Percentiles rank a stretch among this genome's conserved stretches.
phyloP scores from a whole-genome alignment of 2,329 filamentous ascomycete genomes.

The Periglandula ipomoeae region DNA sequence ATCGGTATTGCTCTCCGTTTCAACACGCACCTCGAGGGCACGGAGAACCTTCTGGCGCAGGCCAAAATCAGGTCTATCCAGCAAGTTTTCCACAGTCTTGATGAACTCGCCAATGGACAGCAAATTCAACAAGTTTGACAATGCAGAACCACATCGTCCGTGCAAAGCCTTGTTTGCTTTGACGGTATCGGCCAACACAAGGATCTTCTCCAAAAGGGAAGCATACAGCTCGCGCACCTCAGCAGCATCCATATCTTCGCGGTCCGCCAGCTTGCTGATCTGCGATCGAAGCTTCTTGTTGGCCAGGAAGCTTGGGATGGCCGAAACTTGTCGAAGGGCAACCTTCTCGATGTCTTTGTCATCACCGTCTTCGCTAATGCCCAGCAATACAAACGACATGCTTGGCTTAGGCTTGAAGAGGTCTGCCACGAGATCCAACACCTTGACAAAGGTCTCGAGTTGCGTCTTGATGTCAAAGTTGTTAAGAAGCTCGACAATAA shows the following conservation, averaged over 20 bases:
- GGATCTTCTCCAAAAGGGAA: conserved; percentile 54
- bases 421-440: conserved; percentile 66
- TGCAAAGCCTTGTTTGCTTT: conserved; percentile 48
- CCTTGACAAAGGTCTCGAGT: conserved; percentile 67
- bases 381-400: conserved; percentile 64
- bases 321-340: conserved; percentile 44
- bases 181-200: conserved; percentile 57
- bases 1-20: conserved; percentile 62
- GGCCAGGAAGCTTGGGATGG: conserved; percentile 49
- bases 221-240: conserved; percentile 62
- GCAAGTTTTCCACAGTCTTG: conserved; percentile 72
- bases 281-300: conserved; percentile 48
- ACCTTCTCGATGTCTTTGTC: conserved; percentile 40
- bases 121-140: conserved; percentile 74
- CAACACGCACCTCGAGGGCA: conserved; percentile 72
- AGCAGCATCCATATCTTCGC: conserved; percentile 56
- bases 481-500: conserved; percentile 65
- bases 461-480: conserved; percentile 68
- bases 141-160: conserved; percentile 54
- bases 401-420: conserved; percentile 65
- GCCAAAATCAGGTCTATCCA: conserved; percentile 65
- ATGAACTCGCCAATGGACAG: conserved; percentile 84
- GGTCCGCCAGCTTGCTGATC: conserved; percentile 46
- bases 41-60: conserved; percentile 71
- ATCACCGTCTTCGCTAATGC: conserved; percentile 37